Evolutionary conservation across 129 eudicot species (phyloP).

Genomic region (Flaveria bidentis): DNA sequence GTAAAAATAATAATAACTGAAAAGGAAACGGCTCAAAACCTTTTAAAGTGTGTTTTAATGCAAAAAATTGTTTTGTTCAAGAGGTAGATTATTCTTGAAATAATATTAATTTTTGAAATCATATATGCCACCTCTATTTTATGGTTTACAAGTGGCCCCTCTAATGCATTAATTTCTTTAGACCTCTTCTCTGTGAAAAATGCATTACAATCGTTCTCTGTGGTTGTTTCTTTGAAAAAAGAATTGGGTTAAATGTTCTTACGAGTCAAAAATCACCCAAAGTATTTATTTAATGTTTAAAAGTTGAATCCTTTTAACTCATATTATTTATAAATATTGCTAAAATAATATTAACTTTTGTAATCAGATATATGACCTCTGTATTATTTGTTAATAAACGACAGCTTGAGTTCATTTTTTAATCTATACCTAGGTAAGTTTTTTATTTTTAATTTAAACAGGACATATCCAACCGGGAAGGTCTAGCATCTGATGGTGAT

Average conservation of each 20-base stretch:
- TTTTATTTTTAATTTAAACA: slow-evolving; percentile 25
- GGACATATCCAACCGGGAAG: slow-evolving; percentile 77
- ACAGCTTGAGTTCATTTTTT: neutral
- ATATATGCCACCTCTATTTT: neutral
- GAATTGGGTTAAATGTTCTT: neutral
- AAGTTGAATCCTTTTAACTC: neutral
- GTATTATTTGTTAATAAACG: neutral
- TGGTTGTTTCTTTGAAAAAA: neutral
- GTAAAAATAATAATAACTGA: neutral
- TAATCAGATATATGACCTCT: neutral
- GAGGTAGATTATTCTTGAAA: neutral
- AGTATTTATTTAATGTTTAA: neutral
- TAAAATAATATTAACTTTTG: neutral
- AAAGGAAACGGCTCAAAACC: neutral
- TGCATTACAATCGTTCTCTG: neutral
- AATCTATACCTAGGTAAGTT: neutral
- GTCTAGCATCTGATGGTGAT: slow-evolving; percentile 75
- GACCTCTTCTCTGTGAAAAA: neutral
- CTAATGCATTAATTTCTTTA: neutral
- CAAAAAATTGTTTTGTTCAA: neutral
- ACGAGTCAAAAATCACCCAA: neutral
- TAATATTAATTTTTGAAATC: neutral
- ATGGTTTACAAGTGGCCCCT: neutral
- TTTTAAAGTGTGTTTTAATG: neutral
- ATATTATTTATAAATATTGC: neutral